Evolutionary conservation across 192 early-diverging fungal species (phyloP).

Genomic region (Backusella circina): DNA sequence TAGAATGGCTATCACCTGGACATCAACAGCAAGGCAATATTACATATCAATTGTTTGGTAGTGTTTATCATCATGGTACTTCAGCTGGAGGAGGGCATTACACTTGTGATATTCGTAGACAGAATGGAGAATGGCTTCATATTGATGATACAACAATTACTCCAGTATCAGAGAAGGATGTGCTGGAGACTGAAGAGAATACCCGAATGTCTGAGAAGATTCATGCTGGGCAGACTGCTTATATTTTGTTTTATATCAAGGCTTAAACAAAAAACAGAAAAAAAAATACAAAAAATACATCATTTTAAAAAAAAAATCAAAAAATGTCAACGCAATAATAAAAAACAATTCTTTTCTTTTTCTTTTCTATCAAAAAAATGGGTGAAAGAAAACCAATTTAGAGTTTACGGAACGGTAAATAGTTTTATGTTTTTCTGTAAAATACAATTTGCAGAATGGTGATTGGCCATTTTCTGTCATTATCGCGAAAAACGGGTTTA

Average conservation of each 20-base stretch:
- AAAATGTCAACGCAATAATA: not conserved
- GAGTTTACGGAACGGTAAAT: not conserved
- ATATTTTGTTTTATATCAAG: constrained; percentile 75
- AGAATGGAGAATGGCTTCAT: constrained; percentile 79
- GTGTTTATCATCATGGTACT: constrained; percentile 94
- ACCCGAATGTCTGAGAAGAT: constrained; percentile 25
- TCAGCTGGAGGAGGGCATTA: constrained; percentile 92
- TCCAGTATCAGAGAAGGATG: constrained; percentile 52
- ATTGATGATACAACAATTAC: constrained; percentile 87
- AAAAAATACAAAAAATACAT: not conserved
- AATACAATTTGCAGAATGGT: too few relatives aligned
- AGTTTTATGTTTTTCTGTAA: not conserved
- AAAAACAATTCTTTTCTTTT: not conserved
- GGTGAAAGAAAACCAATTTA: not conserved
- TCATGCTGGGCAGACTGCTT: constrained; percentile 60
- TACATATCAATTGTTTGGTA: constrained; percentile 73
- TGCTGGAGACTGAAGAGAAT: constrained; percentile 42
- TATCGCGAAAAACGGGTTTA: not conserved
- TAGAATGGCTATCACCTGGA: constrained; percentile 61
- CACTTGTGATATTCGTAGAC: constrained; percentile 85
- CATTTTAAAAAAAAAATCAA: not conserved
- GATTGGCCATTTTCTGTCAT: not conserved
- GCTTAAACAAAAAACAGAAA: not conserved
- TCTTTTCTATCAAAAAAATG: not conserved
- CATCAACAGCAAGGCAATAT: constrained; percentile 38